Percentiles rank a stretch among this genome's conserved stretches.
These are phyloP conservation scores for Cyathus striatus DNA, from an alignment of 768 basidiomycete genomes.

Conservation along the genomic window DNA sequence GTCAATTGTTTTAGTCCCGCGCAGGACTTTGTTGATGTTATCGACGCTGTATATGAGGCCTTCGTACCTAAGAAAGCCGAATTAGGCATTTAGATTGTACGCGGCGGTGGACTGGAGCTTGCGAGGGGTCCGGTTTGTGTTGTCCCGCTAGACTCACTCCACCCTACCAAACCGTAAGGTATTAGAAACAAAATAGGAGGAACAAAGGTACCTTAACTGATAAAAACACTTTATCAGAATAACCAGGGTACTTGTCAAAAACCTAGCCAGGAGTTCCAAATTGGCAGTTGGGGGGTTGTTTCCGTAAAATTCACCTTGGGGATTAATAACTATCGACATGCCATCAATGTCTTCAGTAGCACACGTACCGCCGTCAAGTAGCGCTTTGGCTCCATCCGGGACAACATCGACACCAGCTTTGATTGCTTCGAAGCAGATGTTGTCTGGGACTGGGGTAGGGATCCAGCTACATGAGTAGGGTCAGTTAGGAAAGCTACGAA, in stretches of 20 bases:
- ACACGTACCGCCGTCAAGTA: conserved; percentile 33
- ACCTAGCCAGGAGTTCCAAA: background rate
- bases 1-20: conserved; percentile 52
- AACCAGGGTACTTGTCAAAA: background rate
- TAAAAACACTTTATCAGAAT: background rate
- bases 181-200: no score
- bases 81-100: background rate
- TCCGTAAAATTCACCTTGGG: background rate
- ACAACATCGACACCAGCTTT: conserved; percentile 42
- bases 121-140: no score
- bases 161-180: no score
- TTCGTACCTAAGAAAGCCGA: no score
- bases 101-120: no score
- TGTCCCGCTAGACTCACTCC: no score
- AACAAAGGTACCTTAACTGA: background rate
- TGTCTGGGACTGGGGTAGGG: conserved; percentile 43
- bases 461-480: conserved; percentile 25
- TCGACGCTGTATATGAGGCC: conserved; percentile 32
- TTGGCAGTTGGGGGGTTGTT: background rate
- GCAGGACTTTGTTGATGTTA: conserved; percentile 35
- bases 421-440: conserved; percentile 58
- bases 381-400: conserved; percentile 38
- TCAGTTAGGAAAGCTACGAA: background rate
- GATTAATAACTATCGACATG: background rate
- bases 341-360: background rate